A percentile compares a stretch with the other conserved stretches of the same genome.
phyloP scores from a whole-genome alignment of 495 filamentous ascomycete species.

The Polyplosphaeria fusca region DNA sequence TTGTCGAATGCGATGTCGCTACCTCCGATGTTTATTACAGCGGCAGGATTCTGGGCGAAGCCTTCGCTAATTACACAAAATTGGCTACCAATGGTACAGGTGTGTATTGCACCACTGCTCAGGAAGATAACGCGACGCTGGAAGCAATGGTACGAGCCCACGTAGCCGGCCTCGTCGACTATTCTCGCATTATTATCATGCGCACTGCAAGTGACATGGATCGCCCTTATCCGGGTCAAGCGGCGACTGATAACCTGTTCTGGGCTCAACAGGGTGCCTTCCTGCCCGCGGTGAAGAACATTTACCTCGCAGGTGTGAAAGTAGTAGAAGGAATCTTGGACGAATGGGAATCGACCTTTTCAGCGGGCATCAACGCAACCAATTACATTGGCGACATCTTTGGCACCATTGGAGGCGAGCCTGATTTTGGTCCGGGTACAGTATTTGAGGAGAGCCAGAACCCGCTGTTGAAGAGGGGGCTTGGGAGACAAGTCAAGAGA shows the following conservation, averaged over 20 bases:
- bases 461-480: background rate
- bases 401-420: slow-evolving; percentile 60
- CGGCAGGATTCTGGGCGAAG: slow-evolving; percentile 57
- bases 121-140: slow-evolving; percentile 73
- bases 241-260: slow-evolving; percentile 55
- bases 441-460: slow-evolving; percentile 35
- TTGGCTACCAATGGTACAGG: slow-evolving; percentile 67
- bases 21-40: slow-evolving; percentile 73
- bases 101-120: slow-evolving; percentile 66
- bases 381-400: slow-evolving; percentile 77
- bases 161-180: slow-evolving; percentile 57
- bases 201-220: slow-evolving; percentile 72
- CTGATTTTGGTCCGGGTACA: slow-evolving; percentile 63
- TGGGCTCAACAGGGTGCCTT: slow-evolving; percentile 59
- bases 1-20: slow-evolving; percentile 64
- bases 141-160: slow-evolving; percentile 64
- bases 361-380: slow-evolving; percentile 54
- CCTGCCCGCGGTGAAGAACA: slow-evolving; percentile 55
- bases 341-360: slow-evolving; percentile 59
- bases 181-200: slow-evolving; percentile 68
- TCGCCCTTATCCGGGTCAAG: slow-evolving; percentile 57
- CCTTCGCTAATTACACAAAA: slow-evolving; percentile 63
- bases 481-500: background rate
- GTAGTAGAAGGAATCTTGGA: slow-evolving; percentile 64
- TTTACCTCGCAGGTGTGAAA: slow-evolving; percentile 64